Evolutionary conservation across 345 rosid species (phyloP), one percentile per base, ranked within the genome.

Genomic region (Tarenaya hassleriana): DNA sequence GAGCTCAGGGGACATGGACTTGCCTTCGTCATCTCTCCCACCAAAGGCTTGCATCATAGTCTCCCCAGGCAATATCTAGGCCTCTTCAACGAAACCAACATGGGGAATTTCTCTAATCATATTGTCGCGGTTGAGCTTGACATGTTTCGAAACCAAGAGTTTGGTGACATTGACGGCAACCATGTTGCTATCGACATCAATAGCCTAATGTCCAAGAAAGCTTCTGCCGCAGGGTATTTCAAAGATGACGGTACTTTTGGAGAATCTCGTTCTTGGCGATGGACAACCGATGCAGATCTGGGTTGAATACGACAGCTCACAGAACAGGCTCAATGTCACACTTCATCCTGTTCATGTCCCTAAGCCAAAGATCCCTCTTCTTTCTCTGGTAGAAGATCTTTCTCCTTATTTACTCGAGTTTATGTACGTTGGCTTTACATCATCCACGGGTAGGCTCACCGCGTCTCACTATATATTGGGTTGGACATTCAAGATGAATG

Each of bases 51-150:
- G 20, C n/a, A n/a, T n/a, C n/a, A n/a, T n/a, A n/a, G n/a, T n/a
- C n/a, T n/a, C n/a, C n/a, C 64, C 65, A 0, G 69, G 70, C 82
- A 84, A 66, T 87, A 55, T 54, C 79, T 82, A 0, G 95, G 95
- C 3, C 62, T 89, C 0, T 56, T 83, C 49, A 86, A 83, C 61
- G 43, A 72, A 1, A 53, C 8, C 18, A 69, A 77, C 47, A 9
- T 66, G 0, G 86, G 94, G 8, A 77, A 86, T 19, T 52, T 47
- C 47, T 62, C 75, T 5, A 78, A 82, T 47, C 81, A 81, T 40
- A 7, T 89, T 43, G 66, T 86, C 33, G 95, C 88, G 0, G 88
- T 89, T 24, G 97, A 89, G 44, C 77, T 89, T 15, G 97, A 89
- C 56, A 83, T 81, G 0, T 75, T 79, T 6, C 55, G 56, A 55